Base-by-base conservation (phyloP, 768 basidiomycete genomes). In the Xerocomellus intermedius region DNA sequence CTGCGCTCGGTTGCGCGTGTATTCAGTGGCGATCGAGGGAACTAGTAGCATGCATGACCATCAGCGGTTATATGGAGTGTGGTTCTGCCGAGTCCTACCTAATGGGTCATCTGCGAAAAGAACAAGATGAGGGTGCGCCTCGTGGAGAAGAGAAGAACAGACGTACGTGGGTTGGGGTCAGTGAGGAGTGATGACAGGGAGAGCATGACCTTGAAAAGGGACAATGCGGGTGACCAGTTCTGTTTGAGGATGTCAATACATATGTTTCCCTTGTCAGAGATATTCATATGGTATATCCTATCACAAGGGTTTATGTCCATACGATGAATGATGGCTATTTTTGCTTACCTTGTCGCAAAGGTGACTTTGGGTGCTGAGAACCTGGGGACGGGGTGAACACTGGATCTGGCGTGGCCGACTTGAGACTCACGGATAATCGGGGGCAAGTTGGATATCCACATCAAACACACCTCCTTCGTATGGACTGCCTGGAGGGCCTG, bases 181-280 rank as follows among this genome's bases (percentile, higher is more conserved):
- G 93, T 94, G 47, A 98, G 77, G 12, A 98, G 82, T 0, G 93
- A 95, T 0, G 93, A 95, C 5, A 98, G 80, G 26, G 93, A 95
- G 19, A 98, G 82, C 72, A 98, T 86, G 65, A 96, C 90, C 76
- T 98, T 97, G 79, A 91, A 94, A 45, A 98, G 77, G 3, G 93
- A 95, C 21, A 98, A 73, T 2, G 94, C 94, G 8, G 94, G 94
- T 1, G 91, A 94, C 94, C 94, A 98, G 64, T 91, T 89, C 65
- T 85, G 81, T 74, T 98, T 97, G 55, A 98, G 81, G 48, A 96
- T 92, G 73, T 97, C 90, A 61, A 94, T 89, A 65, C 90, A 93
- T 50, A 92, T 86, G 60, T 78, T 80, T 41, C 89, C 90, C 48
- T 81, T 79, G 54, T 90, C 88, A 48, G 85, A 87, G 42, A 91